Base-by-base conservation (phyloP, 1,284 basidiomycete species). In the Sporisorium iseilematis-ciliati region DNA sequence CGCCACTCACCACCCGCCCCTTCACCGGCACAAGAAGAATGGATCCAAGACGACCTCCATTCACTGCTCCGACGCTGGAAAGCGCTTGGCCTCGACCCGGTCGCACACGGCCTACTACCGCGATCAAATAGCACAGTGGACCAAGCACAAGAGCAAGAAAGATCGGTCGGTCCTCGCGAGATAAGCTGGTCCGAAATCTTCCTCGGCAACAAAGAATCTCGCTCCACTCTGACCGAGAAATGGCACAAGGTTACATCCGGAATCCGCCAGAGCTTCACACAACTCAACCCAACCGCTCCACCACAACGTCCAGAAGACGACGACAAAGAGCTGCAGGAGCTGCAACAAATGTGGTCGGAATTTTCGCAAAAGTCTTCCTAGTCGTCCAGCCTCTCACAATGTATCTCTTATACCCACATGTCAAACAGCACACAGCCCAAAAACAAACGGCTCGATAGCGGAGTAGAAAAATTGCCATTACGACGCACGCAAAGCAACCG, bases 401-500 rank as follows among this genome's bases (percentile, higher is more conserved):
- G 57, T 46, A 41, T 38, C 29, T 16, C 38, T 41, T 62, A 67
- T 52, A 51, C 59, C 38, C 43, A 11, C 35, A 25, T 41, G 2
- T 29, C 26, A 25, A 31, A 38, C 50, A 14, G n/a, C 49, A 45
- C 20, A 52, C 20, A 25, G 21, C 21, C 20, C 6, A 41, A 11
- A 14, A 14, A 16, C 4, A 38, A 38, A 38, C 48, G 46, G 26
- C 31, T 35, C 29, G 18, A 18, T 8, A 29, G 11, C 10, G 11
- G 7, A 23, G 12, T 11, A 18, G 18, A 2, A 40, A 16, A 20
- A 4, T 26, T 18, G 25, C 33, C 41, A 20, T 48, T 48, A 81
- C 4, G 73, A 65, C 2, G 82, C 81, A 18, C 82, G 74, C 25
- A 85, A 40, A 20, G 83, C 83, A 10, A 85, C 82, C 2, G 83